Base-by-base conservation (phyloP, 2,329 filamentous ascomycete species). In the Sclerotinia spermophila region DNA sequence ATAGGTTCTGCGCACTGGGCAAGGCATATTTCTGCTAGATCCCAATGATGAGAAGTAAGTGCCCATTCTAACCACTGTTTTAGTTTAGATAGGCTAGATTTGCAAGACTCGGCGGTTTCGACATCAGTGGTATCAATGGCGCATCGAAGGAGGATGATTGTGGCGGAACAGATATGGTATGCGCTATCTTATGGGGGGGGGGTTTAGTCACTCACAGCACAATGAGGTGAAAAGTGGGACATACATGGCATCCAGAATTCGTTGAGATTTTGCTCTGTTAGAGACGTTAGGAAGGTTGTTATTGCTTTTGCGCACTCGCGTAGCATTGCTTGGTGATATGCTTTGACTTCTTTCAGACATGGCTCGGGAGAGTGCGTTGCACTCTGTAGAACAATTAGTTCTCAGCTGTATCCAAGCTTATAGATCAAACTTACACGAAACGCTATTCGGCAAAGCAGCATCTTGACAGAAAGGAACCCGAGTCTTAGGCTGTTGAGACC, bases 1-100 rank as follows among this genome's bases (percentile, higher is more conserved):
- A 62, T 48, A 17, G 42, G 42, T 17, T 62, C 60, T 62, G 60
- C 42, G 8, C 85, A 87, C 42, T 83, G 73, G 4, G 72, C 59
- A 11, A 76, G 65, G 56, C 74, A 77, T 40, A 75, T 72, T 42
- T 75, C 72, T 2, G 71, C 74, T 11, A 77, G 27, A 59, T 76
- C 76, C 75, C 75, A 76, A 35, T 73, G 58, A 61, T 78, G 2
- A 72, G 74, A 0, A 75, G 80, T 42, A 76, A 78, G 72, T 5
- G 73, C 72, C 11, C 67, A 51, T 13, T 56, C 65, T 7, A 76
- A 67, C 59, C 73, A 71, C 8, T 71, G 21, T 17, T 73, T 72
- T 27, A 74, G 56, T 21, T 55, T 53, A 1, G 58, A 67, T 4
- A 75, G 48, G 10, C 53, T 70, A 17, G 58, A 38, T 35, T 67